Conservation (phyloP, 495 filamentous ascomycete genomes). For the Cudoniella acicularis region DNA sequence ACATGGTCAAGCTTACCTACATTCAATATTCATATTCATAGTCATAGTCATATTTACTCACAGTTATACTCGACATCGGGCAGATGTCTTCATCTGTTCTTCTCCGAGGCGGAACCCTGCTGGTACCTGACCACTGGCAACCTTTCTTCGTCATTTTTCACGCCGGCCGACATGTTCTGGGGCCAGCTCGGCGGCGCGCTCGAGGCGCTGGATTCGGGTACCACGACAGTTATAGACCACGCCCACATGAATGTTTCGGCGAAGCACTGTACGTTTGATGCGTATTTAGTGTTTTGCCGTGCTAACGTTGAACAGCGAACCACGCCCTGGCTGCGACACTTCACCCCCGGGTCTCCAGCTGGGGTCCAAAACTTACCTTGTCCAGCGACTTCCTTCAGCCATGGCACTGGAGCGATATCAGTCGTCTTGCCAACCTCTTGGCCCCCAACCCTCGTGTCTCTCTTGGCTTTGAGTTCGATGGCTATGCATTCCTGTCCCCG, state of each 20-base stretch:
- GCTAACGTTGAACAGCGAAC: slow-evolving; percentile 37
- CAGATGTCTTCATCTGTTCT: no score
- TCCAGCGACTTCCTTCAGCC: slow-evolving; percentile 25
- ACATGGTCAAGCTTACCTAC: no score
- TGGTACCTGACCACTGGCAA: no score
- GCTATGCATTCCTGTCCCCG: slow-evolving; percentile 29
- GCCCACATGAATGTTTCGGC: slow-evolving; percentile 45
- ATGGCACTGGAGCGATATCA: slow-evolving; percentile 35
- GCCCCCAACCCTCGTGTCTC: neutral
- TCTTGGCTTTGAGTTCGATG: slow-evolving; percentile 42
- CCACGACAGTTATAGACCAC: slow-evolving; percentile 56
- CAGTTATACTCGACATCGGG: no score
- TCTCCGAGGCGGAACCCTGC: no score
- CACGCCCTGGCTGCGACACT: slow-evolving; percentile 25
- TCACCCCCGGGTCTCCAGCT: no score
- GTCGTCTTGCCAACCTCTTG: slow-evolving; percentile 33
- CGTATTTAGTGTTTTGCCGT: neutral
- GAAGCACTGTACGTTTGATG: slow-evolving; percentile 30
- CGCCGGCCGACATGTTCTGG: slow-evolving; percentile 46
- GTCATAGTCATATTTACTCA: no score
- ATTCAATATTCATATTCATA: no score
- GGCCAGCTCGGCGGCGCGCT: slow-evolving; percentile 49
- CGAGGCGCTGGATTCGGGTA: slow-evolving; percentile 51
- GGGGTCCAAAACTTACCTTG: slow-evolving; percentile 30
- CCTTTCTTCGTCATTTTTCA: slow-evolving; percentile 30